A percentile compares a stretch with the other conserved stretches of the same genome.
Conservation (phyloP, 345 rosid species). For the Lenwebbia sp. region DNA sequence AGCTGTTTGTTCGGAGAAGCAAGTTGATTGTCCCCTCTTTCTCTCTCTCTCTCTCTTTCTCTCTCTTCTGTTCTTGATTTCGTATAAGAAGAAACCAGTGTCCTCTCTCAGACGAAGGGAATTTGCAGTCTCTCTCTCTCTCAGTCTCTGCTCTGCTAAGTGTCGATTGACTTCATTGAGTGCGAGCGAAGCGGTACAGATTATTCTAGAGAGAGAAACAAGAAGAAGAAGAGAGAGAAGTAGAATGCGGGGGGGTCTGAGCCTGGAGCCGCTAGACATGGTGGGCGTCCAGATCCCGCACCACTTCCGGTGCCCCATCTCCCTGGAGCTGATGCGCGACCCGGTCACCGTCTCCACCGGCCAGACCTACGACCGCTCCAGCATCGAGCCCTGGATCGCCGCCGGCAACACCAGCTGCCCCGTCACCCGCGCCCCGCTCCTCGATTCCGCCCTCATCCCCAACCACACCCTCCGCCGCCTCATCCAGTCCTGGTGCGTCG, state of each 20-base stretch:
- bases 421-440: conserved; percentile 65
- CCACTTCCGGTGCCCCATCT: conserved; percentile 95
- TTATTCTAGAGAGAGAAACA: not conserved
- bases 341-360: conserved; percentile 90
- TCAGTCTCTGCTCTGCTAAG: not conserved
- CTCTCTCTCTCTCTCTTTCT: conserved; percentile 1
- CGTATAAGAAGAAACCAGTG: not conserved
- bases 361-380: conserved; percentile 89
- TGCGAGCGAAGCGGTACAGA: not conserved
- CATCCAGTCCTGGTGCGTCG: conserved; percentile 97
- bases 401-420: conserved; percentile 93
- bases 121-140: not conserved
- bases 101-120: not conserved
- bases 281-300: conserved; percentile 64
- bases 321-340: conserved; percentile 93
- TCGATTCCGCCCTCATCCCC: conserved; percentile 86
- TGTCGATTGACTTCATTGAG: not conserved
- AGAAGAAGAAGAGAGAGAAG: not conserved
- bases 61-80: conserved; percentile 4
- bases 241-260: not conserved
- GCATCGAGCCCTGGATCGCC: conserved; percentile 96
- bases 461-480: conserved; percentile 98
- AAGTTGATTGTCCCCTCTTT: not conserved
- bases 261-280: conserved; percentile 64
- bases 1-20: not conserved